Conservation (phyloP, 177 flowering plant genomes). For the Vitis hybrid region DNA sequence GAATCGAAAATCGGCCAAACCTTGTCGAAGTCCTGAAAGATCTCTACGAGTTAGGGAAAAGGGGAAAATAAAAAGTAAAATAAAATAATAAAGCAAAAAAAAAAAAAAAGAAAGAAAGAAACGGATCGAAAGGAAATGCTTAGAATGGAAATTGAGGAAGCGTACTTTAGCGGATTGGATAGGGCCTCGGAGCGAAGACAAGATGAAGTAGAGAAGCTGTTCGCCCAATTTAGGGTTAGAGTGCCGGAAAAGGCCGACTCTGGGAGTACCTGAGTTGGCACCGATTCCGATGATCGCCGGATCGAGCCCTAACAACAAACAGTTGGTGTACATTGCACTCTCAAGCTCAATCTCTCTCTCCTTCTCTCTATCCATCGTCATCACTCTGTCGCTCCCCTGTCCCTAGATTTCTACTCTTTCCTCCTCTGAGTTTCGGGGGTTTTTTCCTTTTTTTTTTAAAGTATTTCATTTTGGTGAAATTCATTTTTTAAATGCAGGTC, state of each 20-base stretch:
- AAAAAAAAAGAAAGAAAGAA: neutral
- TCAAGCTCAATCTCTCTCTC: slow-evolving; percentile 98
- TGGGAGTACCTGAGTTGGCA: slow-evolving; percentile 54
- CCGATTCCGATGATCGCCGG: slow-evolving; percentile 76
- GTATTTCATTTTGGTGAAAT: neutral
- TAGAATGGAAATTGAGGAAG: neutral
- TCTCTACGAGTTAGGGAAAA: slow-evolving; percentile 12
- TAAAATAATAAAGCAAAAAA: neutral
- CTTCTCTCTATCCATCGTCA: slow-evolving; percentile 99
- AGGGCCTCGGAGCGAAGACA: slow-evolving; percentile 92
- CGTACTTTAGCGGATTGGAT: slow-evolving; percentile 82
- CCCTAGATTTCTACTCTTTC: slow-evolving; percentile 17
- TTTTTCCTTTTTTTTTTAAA: slow-evolving; percentile 3
- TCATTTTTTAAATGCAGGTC: slow-evolving; percentile 14
- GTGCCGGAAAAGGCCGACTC: slow-evolving; percentile 92
- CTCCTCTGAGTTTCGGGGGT: slow-evolving; percentile 12
- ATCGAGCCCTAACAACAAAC: slow-evolving; percentile 90
- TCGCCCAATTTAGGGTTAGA: slow-evolving; percentile 99
- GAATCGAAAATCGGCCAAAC: slow-evolving; percentile 99
- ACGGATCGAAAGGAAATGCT: slow-evolving; percentile 4
- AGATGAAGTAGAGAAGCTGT: slow-evolving; percentile 88
- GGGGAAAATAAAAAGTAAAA: too few species aligned
- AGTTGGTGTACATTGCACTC: slow-evolving; percentile 98
- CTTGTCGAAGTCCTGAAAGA: slow-evolving; percentile 93
- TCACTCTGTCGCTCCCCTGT: slow-evolving; percentile 24